Evolutionary conservation across 148 eudicot species (phyloP), one percentile per base, ranked within the genome.

Genomic region (Chenopodium album): DNA sequence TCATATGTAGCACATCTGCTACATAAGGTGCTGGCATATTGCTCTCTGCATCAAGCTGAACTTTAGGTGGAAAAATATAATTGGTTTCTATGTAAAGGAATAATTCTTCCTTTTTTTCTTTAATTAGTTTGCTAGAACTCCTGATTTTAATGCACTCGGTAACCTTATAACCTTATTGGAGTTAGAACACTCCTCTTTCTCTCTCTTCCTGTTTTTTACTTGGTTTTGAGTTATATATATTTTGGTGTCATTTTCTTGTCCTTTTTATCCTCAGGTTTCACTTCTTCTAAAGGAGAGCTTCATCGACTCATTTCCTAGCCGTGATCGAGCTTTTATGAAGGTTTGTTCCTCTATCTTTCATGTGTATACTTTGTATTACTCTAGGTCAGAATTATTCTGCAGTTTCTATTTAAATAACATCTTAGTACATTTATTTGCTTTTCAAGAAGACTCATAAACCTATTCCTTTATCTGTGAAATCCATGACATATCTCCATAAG

Each of bases 301-400:
- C 85, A 92, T 95, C 5, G 98, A 88, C 85, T 95, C 99, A n/a
- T 95, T 92, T 78, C 86, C 93, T 12, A 88, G 87, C 73, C 92
- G 94, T 23, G 94, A 95, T 82, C 92, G 94, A 12, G 92, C 97
- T 77, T 95, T 93, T 85, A 95, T 95, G 97, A 92, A 92, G 98
- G 97, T 94, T 63, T 54, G 86, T 73, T 80, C 48, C 75, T 56
- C 79, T 50, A 67, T 73, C 83, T 73, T 88, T 56, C 64, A 12
- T 37, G 63, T 77, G 7, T 77, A 4, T 41, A 41, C 44, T 6
- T 41, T 41, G 44, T 14, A 4, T 31, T 77, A 60, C 76, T 73
- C 9, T 73, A 2, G 28, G 16, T n/a, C 50, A 47, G 9, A 4
- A 41, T 41, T 56, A 20, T 76, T 10, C 79, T 76, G 29, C 13